phyloP scores from a whole-genome alignment of 2,329 filamentous ascomycete species.

The Neopestalotiopsis sp. region DNA sequence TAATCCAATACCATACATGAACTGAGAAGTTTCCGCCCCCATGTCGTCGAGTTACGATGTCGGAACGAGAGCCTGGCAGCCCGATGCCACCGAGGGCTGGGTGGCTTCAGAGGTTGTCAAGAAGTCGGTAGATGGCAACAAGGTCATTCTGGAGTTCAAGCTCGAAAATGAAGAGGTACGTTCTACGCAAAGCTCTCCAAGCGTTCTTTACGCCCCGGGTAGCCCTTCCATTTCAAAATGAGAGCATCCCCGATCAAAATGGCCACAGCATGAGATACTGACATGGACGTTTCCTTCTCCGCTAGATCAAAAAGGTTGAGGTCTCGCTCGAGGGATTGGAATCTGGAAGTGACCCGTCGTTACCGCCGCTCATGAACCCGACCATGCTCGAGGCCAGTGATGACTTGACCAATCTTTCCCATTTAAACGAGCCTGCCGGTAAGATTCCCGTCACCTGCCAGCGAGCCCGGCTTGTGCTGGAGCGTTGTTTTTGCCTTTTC shows the following conservation, averaged over 20 bases:
- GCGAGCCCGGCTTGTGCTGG: not conserved
- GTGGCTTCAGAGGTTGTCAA: slow-evolving; percentile 92
- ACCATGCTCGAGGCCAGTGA: slow-evolving; percentile 98
- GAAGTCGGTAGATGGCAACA: slow-evolving; percentile 83
- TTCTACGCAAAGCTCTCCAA: too few relatives aligned
- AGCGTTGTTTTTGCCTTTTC: not conserved
- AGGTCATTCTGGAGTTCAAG: slow-evolving; percentile 85
- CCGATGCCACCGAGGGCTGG: slow-evolving; percentile 95
- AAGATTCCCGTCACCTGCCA: slow-evolving; percentile 37
- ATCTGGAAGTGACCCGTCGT: slow-evolving; percentile 74
- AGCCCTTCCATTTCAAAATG: not conserved
- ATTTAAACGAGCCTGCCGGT: slow-evolving; percentile 98
- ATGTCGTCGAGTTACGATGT: slow-evolving; percentile 97
- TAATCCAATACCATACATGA: slow-evolving; percentile 12
- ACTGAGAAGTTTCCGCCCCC: slow-evolving; percentile 31
- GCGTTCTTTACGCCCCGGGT: too few relatives aligned
- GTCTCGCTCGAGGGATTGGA: slow-evolving; percentile 78
- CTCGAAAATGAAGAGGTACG: slow-evolving; percentile 91
- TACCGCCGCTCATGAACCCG: slow-evolving; percentile 97
- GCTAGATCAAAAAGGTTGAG: slow-evolving; percentile 78
- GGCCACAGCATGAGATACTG: not conserved
- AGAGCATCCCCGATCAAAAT: not conserved
- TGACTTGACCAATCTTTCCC: slow-evolving; percentile 94
- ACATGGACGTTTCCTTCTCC: slow-evolving; percentile 15
- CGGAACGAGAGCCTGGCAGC: slow-evolving; percentile 97